phyloP scores from a whole-genome alignment of 2,329 filamentous ascomycete genomes.

The Ophiocordyceps polyrhachis-furcata region DNA sequence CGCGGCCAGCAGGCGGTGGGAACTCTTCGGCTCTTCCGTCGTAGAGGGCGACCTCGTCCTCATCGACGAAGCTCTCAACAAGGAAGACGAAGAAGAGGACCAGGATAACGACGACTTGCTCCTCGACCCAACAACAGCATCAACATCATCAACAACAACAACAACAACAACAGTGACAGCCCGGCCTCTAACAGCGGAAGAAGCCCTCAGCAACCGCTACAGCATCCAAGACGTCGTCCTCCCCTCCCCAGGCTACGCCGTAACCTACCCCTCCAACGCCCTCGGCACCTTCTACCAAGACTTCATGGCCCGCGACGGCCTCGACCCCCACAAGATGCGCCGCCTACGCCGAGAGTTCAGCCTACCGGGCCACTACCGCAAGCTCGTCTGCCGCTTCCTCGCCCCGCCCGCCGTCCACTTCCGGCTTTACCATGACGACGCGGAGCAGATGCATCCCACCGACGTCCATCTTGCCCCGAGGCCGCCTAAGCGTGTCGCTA shows the following conservation, averaged over 20 bases:
- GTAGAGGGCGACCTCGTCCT: constrained; percentile 76
- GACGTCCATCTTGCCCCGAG: constrained; percentile 42
- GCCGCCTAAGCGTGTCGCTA: too few relatives aligned
- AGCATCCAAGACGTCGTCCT: constrained; percentile 78
- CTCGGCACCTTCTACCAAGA: constrained; percentile 67
- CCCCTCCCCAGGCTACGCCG: constrained; percentile 79
- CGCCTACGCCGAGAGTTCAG: constrained; percentile 74
- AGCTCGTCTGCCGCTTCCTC: constrained; percentile 56
- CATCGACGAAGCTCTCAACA: constrained; percentile 17
- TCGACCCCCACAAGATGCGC: constrained; percentile 78
- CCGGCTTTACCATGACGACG: constrained; percentile 46
- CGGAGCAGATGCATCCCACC: constrained; percentile 76
- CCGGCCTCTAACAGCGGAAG: constrained; percentile 54
- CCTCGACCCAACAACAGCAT: neutral
- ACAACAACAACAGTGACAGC: constrained; percentile 25
- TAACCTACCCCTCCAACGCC: constrained; percentile 69
- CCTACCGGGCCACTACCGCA: constrained; percentile 74
- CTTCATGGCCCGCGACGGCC: constrained; percentile 66
- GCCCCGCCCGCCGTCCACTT: constrained; percentile 48
- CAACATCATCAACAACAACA: neutral
- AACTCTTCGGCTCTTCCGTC: constrained; percentile 51
- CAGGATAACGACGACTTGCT: constrained; percentile 25
- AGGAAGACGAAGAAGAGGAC: constrained; percentile 44
- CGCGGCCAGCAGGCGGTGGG: constrained; percentile 65
- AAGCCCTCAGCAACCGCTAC: constrained; percentile 58